Conservation (phyloP, 2,329 filamentous ascomycete genomes). For the Atkinsonella texensis region DNA sequence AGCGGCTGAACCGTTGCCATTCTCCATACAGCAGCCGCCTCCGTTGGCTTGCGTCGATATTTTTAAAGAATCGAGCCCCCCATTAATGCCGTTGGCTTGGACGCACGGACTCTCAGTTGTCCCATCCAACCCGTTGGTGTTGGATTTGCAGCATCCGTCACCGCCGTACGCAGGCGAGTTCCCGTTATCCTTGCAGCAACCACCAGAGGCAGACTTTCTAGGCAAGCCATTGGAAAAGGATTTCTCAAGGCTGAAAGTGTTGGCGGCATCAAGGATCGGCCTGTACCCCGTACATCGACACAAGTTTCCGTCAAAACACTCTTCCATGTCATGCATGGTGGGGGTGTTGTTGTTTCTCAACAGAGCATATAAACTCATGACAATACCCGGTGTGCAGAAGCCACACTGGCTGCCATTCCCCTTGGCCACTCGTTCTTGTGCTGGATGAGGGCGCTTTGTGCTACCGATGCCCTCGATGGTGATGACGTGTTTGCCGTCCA, state of each 20-base stretch:
- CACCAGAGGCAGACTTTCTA: neutral
- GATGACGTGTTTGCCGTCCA: conserved; percentile 97
- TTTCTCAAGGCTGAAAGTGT: conserved; percentile 61
- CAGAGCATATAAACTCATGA: conserved; percentile 93
- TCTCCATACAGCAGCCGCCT: conserved; percentile 62
- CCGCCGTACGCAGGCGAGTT: neutral
- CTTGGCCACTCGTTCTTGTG: conserved; percentile 83
- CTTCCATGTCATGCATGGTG: conserved; percentile 74
- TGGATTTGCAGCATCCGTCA: conserved; percentile 34
- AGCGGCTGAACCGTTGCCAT: conserved; percentile 28
- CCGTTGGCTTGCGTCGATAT: conserved; percentile 15
- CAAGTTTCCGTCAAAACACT: conserved; percentile 93
- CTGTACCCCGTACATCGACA: conserved; percentile 94
- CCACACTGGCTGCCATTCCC: conserved; percentile 86
- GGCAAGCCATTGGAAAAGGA: conserved; percentile 16
- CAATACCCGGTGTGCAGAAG: conserved; percentile 95
- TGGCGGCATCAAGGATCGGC: conserved; percentile 86
- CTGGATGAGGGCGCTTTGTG: conserved; percentile 73
- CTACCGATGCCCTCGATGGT: conserved; percentile 94
- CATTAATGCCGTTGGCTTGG: neutral
- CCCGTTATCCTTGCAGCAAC: conserved; percentile 3
- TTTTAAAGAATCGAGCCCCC: too few relatives aligned
- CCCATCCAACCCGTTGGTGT: conserved; percentile 13
- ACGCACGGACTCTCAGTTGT: neutral
- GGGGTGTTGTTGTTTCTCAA: conserved; percentile 73